A percentile compares a stretch with the other conserved stretches of the same genome.
Conservation (phyloP, 2,329 filamentous ascomycete species). For the Bimuria novae-zelandiae region DNA sequence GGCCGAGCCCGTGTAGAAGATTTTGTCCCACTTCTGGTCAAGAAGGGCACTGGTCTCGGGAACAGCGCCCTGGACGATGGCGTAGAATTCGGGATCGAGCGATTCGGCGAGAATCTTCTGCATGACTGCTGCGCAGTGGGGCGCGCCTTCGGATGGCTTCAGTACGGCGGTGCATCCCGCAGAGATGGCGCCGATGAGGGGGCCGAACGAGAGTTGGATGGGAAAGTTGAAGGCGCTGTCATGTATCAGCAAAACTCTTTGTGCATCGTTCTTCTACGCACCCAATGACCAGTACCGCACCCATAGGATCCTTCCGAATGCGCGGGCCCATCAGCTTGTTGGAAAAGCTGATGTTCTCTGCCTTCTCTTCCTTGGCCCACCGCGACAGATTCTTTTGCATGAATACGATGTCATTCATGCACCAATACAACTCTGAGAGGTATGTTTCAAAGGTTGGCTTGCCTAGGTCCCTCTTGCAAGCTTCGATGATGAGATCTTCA, state of each 20-base stretch:
- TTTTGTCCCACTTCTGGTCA: slow-evolving; percentile 94
- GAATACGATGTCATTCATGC: slow-evolving; percentile 80
- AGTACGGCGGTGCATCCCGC: slow-evolving; percentile 88
- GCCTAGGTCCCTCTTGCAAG: slow-evolving; percentile 75
- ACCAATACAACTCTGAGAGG: slow-evolving; percentile 76
- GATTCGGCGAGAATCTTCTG: slow-evolving; percentile 75
- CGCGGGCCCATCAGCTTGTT: slow-evolving; percentile 73
- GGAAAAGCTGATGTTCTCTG: slow-evolving; percentile 69
- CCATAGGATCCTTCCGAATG: slow-evolving; percentile 86
- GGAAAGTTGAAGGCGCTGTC: slow-evolving; percentile 87
- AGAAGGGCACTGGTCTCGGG: slow-evolving; percentile 81
- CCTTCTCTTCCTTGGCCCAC: slow-evolving; percentile 81
- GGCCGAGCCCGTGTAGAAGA: slow-evolving; percentile 88
- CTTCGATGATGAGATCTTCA: slow-evolving; percentile 71
- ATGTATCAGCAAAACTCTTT: neutral
- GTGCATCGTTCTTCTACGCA: slow-evolving; percentile 36
- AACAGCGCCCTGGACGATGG: slow-evolving; percentile 78
- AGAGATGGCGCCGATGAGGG: slow-evolving; percentile 85
- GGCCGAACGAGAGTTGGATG: slow-evolving; percentile 76
- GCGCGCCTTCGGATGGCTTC: slow-evolving; percentile 86
- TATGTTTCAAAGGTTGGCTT: slow-evolving; percentile 77
- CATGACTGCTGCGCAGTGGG: slow-evolving; percentile 76
- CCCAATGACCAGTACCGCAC: slow-evolving; percentile 83
- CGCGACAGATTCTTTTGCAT: slow-evolving; percentile 76
- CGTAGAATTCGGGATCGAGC: slow-evolving; percentile 78